Evolutionary conservation across 257 asterid genomes (phyloP).

Genomic region (Lavandula angustifolia): DNA sequence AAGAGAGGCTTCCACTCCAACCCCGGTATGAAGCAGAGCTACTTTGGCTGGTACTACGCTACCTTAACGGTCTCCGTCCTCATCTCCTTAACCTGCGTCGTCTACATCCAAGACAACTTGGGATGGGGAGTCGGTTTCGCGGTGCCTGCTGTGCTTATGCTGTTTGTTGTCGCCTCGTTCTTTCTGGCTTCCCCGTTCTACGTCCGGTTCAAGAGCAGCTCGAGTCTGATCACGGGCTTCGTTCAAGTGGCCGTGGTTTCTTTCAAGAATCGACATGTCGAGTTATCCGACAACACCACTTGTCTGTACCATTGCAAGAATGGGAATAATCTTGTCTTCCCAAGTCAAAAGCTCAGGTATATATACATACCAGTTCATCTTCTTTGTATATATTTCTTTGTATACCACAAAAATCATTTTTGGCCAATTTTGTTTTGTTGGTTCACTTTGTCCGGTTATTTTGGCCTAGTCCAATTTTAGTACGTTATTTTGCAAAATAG

Average conservation of each 20-base stretch:
- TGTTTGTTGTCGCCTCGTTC: slow-evolving; percentile 41
- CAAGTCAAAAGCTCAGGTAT: slow-evolving; percentile 61
- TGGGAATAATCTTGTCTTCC: slow-evolving; percentile 42
- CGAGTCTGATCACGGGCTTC: slow-evolving; percentile 49
- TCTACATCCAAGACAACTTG: slow-evolving; percentile 67
- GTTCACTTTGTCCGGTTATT: no score
- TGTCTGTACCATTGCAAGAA: slow-evolving; percentile 40
- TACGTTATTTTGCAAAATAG: no score
- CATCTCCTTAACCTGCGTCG: slow-evolving; percentile 54
- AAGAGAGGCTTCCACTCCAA: slow-evolving; percentile 32
- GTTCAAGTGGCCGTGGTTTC: slow-evolving; percentile 59
- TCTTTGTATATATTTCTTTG: background rate
- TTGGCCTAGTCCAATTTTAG: no score
- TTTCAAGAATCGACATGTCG: slow-evolving; percentile 47
- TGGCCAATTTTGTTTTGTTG: no score
- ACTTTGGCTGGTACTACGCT: slow-evolving; percentile 72
- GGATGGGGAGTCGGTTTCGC: slow-evolving; percentile 84
- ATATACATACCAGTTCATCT: background rate
- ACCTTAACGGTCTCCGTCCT: slow-evolving; percentile 41
- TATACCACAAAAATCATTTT: no score
- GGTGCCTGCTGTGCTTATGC: slow-evolving; percentile 50
- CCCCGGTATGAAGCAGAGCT: slow-evolving; percentile 39
- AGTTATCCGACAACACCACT: slow-evolving; percentile 24
- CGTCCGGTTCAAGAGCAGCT: slow-evolving; percentile 44
- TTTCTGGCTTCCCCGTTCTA: slow-evolving; percentile 56